Base-by-base conservation (phyloP, 768 basidiomycete genomes). In the Trichaptum fuscoviolaceum region DNA sequence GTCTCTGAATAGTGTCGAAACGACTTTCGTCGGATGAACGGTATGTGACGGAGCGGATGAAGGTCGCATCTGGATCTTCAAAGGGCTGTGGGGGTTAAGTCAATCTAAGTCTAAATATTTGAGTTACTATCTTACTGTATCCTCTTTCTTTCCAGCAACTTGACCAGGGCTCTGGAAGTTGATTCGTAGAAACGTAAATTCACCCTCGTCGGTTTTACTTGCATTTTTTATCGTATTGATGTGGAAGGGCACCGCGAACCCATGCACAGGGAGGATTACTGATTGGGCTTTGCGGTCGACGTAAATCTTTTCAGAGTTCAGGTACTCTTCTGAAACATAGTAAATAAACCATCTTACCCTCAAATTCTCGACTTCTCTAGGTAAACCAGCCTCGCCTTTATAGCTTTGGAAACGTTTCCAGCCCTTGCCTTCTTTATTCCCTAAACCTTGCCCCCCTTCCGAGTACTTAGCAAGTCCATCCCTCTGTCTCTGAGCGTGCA, bases 121-220 rank as follows among this genome's bases (percentile, higher is more conserved):
- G 20, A 17, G n/a, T 58, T 58, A 78, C 20, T 23, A 27, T 71
- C 82, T 71, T 68, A 95, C 95, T 68, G 95, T 98, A 70, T 99
- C 97, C 75, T 99, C 97, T 79, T 99, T 99, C 81, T 96, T 98
- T 27, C 97, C 96, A 0, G 95, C 91, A 26, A 98, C 87, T 73
- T 98, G 95, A 62, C 97, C 97, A 12, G 97, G 97, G 0, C 96
- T 97, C 76, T 98, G 95, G 80, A 99, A 98, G 78, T 99, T 99
- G 77, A 99, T 95, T 1, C 97, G 87, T 64, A 99, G 84, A 72
- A 93, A 94, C 0, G 95, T 96, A 75, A 89, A 92, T 63, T 99
- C 95, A 6, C 92, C 93, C 77, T 99, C 97, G 69, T 99, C 96
- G 69, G 87, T 97, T 80, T 99, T 99, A 81, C 92, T 95, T 34